A percentile compares a stretch with the other conserved stretches of the same genome.
These are phyloP conservation scores for Echites panduratus DNA, from an alignment of 257 asterid species.

Conservation along the genomic window DNA sequence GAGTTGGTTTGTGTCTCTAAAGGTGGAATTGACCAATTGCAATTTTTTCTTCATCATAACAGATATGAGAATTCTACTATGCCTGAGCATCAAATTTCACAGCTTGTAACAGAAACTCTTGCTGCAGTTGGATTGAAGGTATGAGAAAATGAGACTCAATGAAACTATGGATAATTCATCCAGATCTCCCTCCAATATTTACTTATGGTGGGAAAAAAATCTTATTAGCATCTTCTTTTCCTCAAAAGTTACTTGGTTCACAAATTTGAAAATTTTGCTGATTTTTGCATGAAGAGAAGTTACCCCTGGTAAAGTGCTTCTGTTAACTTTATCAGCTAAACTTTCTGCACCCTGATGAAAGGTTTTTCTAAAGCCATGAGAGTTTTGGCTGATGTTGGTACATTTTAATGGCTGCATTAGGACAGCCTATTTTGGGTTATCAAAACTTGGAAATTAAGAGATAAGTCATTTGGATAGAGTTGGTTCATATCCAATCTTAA, in stretches of 20 bases:
- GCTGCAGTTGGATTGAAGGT: constrained; percentile 99
- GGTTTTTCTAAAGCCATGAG: not conserved
- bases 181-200: not conserved
- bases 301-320: not conserved
- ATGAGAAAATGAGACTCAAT: constrained; percentile 22
- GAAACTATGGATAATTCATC: not conserved
- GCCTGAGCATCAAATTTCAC: constrained; percentile 75
- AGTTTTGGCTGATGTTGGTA: not conserved
- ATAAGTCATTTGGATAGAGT: too few species aligned
- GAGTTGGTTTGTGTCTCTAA: not conserved
- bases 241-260: not conserved
- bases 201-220: not conserved
- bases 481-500: too few species aligned
- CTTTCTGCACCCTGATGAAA: not conserved
- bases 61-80: constrained; percentile 92
- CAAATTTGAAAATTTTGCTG: not conserved
- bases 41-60: constrained; percentile 17
- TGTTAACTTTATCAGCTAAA: not conserved
- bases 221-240: not conserved
- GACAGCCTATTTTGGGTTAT: too few species aligned
- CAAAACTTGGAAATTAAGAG: too few species aligned
- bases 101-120: constrained; percentile 87
- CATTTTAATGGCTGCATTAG: not conserved
- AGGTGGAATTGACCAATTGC: not conserved
- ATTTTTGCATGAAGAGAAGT: not conserved